These are phyloP conservation scores for Cercospora beticola DNA, from an alignment of 2,329 filamentous ascomycete species.

Conservation along the genomic window DNA sequence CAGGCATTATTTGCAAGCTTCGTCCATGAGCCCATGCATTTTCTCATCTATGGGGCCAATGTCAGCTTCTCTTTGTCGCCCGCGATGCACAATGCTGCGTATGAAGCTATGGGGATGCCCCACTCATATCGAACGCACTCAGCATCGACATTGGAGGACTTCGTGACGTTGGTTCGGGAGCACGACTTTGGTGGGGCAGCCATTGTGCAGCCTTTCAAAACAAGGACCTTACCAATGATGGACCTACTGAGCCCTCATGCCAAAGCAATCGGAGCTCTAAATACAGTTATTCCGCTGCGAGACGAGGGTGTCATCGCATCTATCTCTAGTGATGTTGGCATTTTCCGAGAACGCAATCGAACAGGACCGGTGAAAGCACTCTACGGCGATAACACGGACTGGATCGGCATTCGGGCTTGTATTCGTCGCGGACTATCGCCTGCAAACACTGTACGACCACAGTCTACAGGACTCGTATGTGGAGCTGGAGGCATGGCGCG, in stretches of 20 bases:
- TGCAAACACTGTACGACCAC: conserved; percentile 58
- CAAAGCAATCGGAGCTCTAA: conserved; percentile 71
- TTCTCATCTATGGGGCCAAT: conserved; percentile 72
- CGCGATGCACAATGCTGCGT: conserved; percentile 73
- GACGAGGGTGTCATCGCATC: conserved; percentile 46
- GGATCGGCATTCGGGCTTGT: conserved; percentile 74
- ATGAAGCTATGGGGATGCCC: conserved; percentile 65
- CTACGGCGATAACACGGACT: conserved; percentile 79
- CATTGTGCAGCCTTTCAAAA: conserved; percentile 71
- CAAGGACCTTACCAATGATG: conserved; percentile 65
- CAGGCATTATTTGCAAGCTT: conserved; percentile 66
- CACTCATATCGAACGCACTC: conserved; percentile 67
- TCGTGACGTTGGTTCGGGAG: conserved; percentile 59
- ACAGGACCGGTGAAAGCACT: conserved; percentile 67
- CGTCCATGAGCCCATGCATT: conserved; percentile 66
- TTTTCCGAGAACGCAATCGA: conserved; percentile 60
- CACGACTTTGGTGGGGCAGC: conserved; percentile 70
- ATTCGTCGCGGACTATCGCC: conserved; percentile 71
- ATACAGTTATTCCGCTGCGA: conserved; percentile 71
- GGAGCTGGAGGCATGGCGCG: conserved; percentile 73
- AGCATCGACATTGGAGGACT: conserved; percentile 59
- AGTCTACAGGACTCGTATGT: conserved; percentile 55
- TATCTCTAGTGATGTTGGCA: conserved; percentile 49
- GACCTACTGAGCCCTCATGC: conserved; percentile 70
- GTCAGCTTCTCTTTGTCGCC: conserved; percentile 72